Evolutionary conservation across 1,139 yeast genomes (phyloP).

Genomic region (Geotrichum macrosporum): DNA sequence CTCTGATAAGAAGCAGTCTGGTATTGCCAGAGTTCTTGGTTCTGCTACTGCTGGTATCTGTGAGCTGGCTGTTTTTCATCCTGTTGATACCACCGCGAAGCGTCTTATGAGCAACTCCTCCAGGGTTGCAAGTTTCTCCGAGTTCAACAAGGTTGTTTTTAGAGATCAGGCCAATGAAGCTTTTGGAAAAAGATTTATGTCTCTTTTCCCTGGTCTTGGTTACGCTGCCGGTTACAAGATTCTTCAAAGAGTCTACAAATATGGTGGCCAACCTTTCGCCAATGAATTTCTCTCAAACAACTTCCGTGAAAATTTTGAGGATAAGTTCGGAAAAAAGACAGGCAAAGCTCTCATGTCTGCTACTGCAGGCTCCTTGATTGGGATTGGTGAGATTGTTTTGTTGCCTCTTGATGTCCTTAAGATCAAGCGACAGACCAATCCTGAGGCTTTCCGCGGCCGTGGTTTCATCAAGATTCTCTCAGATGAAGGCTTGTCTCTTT

Average conservation of each 20-base stretch:
- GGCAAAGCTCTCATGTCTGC: conserved; percentile 97
- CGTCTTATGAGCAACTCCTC: conserved; percentile 95
- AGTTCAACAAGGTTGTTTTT: conserved; percentile 82
- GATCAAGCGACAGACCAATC: conserved; percentile 98
- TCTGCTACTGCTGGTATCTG: conserved; percentile 97
- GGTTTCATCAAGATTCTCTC: conserved; percentile 79
- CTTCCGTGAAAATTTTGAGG: conserved; percentile 66
- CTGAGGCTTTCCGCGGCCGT: conserved; percentile 96
- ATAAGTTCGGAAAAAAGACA: conserved; percentile 81
- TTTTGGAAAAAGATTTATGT: conserved; percentile 63
- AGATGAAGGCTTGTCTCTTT: conserved; percentile 91
- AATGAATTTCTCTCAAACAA: conserved; percentile 82
- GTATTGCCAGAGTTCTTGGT: conserved; percentile 85
- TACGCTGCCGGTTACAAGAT: conserved; percentile 97
- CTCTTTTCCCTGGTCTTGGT: conserved; percentile 96
- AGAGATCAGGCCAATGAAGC: conserved; percentile 73
- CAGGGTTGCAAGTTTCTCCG: conserved; percentile 50
- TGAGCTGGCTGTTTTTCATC: conserved; percentile 96
- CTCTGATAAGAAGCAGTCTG: conserved; percentile 81
- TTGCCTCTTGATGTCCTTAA: conserved; percentile 94
- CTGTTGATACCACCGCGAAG: conserved; percentile 96
- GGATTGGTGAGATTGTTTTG: conserved; percentile 95
- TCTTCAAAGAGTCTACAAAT: conserved; percentile 94
- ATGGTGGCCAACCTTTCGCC: conserved; percentile 99
- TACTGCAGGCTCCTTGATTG: conserved; percentile 93